Evolutionary conservation across 257 asterid species (phyloP).

Genomic region (Capsicum pubescens): DNA sequence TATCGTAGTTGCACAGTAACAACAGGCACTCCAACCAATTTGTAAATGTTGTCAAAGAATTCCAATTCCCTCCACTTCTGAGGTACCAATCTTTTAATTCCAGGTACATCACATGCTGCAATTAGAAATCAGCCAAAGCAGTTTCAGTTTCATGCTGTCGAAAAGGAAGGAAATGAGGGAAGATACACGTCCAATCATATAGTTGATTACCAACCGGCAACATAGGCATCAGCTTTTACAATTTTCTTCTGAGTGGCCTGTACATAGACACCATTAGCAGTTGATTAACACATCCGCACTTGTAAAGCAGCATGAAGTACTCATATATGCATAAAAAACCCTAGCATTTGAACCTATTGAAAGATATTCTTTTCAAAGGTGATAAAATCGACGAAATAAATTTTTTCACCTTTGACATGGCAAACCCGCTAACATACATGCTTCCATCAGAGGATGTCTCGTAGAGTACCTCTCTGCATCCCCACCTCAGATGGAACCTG

Average conservation of each 20-base stretch:
- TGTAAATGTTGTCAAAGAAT: constrained; percentile 86
- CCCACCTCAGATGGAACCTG: constrained; percentile 99
- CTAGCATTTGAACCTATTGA: not conserved
- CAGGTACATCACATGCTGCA: constrained; percentile 99
- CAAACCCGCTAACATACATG: constrained; percentile 78
- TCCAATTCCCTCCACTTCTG: constrained; percentile 81
- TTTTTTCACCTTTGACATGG: constrained; percentile 79
- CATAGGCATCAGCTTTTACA: constrained; percentile 93
- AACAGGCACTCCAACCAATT: constrained; percentile 96
- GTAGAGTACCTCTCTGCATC: constrained; percentile 91
- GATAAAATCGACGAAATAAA: constrained; percentile 7
- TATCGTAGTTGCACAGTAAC: constrained; percentile 95
- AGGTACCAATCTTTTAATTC: constrained; percentile 89
- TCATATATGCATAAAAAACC: not conserved
- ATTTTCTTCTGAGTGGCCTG: constrained; percentile 95
- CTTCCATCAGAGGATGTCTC: constrained; percentile 78
- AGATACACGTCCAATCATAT: constrained; percentile 25
- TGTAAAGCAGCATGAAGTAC: constrained; percentile 8
- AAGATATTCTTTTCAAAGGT: constrained; percentile 8
- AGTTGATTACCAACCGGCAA: constrained; percentile 73
- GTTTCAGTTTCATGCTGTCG: constrained; percentile 24
- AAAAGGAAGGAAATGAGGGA: constrained; percentile 31
- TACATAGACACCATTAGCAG: constrained; percentile 28
- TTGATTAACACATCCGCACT: not conserved
- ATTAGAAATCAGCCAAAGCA: constrained; percentile 25